Percentiles rank a stretch among this genome's conserved stretches.
phyloP scores from a whole-genome alignment of 495 filamentous ascomycete genomes.

The Penicillium paradoxum region DNA sequence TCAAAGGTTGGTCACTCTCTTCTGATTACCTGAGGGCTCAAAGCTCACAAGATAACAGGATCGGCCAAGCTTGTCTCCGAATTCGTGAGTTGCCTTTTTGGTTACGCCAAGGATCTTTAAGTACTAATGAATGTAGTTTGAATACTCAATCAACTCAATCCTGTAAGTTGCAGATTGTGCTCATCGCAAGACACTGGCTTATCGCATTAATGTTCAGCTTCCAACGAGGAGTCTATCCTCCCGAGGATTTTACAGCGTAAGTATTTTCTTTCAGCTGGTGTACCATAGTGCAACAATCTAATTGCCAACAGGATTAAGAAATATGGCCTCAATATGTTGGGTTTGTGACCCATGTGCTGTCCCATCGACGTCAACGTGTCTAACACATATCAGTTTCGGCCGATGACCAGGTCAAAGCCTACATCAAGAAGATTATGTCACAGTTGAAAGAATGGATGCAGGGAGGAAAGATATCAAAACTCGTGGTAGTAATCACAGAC shows the following conservation, averaged over 20 bases:
- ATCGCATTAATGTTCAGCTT: constrained; percentile 49
- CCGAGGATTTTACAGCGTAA: constrained; percentile 93
- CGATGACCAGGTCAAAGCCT: constrained; percentile 97
- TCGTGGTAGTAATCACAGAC: constrained; percentile 91
- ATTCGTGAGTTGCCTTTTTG: constrained; percentile 63
- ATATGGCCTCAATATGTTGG: constrained; percentile 98
- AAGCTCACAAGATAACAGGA: constrained; percentile 41
- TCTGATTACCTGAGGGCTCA: background rate
- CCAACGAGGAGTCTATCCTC: constrained; percentile 95
- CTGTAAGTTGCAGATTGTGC: constrained; percentile 44
- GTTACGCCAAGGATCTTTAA: background rate
- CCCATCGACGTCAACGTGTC: background rate
- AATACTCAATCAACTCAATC: constrained; percentile 96
- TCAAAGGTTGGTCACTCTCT: constrained; percentile 61
- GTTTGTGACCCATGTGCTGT: constrained; percentile 33
- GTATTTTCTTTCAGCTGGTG: constrained; percentile 21
- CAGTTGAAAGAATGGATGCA: constrained; percentile 96
- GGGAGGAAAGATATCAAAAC: constrained; percentile 90
- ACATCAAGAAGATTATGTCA: constrained; percentile 98
- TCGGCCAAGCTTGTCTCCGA: constrained; percentile 88
- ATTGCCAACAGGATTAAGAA: constrained; percentile 71
- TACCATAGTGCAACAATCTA: background rate
- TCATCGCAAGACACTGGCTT: background rate
- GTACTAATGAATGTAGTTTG: constrained; percentile 58
- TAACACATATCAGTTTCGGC: constrained; percentile 59